Conservation (phyloP, 1,284 basidiomycete genomes). For the Neonothopanus nambi region DNA sequence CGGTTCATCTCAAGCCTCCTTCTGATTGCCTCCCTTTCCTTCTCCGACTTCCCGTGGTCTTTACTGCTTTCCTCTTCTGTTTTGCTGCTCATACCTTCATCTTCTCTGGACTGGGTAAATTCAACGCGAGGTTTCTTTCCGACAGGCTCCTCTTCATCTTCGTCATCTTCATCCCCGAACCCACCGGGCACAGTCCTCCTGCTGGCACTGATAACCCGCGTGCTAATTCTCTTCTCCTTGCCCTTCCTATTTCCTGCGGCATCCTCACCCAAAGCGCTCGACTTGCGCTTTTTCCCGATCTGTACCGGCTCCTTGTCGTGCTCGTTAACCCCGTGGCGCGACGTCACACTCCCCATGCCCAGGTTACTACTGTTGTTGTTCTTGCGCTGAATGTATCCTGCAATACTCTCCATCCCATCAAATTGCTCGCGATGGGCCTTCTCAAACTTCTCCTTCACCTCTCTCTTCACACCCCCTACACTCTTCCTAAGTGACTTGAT, state of each 20-base stretch:
- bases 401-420: conserved; percentile 75
- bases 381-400: conserved; percentile 58
- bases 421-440: conserved; percentile 64
- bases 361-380: neutral
- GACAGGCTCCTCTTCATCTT: conserved; percentile 35
- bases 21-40: conserved; percentile 59
- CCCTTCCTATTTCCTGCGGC: neutral
- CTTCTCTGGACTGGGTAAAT: conserved; percentile 11
- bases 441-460: conserved; percentile 51
- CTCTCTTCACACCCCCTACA: conserved; percentile 18
- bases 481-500: conserved; percentile 33
- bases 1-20: conserved; percentile 63
- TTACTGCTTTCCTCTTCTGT: too few relatives aligned
- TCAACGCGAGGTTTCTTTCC: conserved; percentile 18
- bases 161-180: conserved; percentile 52
- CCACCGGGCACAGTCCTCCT: conserved; percentile 53
- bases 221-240: conserved; percentile 19
- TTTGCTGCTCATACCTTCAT: too few relatives aligned
- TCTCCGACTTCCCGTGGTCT: conserved; percentile 34
- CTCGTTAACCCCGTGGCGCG: conserved; percentile 13
- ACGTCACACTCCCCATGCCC: neutral
- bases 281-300: conserved; percentile 47
- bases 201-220: conserved; percentile 52
- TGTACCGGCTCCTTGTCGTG: conserved; percentile 44
- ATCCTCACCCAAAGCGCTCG: conserved; percentile 31